Evolutionary conservation across 176 grass and related monocot genomes (phyloP).

Genomic region (Chloris gayana): DNA sequence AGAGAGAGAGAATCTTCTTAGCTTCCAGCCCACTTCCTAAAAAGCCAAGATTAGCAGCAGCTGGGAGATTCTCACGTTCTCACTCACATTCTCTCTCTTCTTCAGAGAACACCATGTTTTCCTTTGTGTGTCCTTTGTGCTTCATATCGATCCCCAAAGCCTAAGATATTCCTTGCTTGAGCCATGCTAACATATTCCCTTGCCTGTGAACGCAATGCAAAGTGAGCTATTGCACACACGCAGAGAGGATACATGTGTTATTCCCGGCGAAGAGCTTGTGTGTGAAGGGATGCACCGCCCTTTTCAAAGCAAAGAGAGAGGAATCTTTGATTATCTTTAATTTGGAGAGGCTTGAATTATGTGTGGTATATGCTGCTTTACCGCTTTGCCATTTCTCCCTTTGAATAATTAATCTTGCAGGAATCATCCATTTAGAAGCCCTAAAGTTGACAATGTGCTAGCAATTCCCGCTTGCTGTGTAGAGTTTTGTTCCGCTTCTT

Average conservation of each 20-base stretch:
- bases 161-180: conserved; percentile 80
- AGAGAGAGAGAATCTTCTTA: conserved; percentile 79
- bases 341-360: conserved; percentile 86
- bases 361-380: conserved; percentile 96
- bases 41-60: conserved; percentile 75
- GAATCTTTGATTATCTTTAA: conserved; percentile 62
- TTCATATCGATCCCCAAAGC: conserved; percentile 43
- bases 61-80: conserved; percentile 69
- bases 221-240: conserved; percentile 32
- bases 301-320: conserved; percentile 87
- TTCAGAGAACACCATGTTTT: conserved; percentile 36
- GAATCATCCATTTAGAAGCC: conserved; percentile 56
- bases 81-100: conserved; percentile 28
- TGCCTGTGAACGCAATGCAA: conserved; percentile 51
- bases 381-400: conserved; percentile 58
- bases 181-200: conserved; percentile 51
- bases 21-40: conserved; percentile 88
- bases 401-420: conserved; percentile 60
- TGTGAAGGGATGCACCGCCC: conserved; percentile 69
- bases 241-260: conserved; percentile 28
- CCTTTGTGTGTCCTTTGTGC: conserved; percentile 52
- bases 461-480: background rate
- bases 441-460: conserved; percentile 44
- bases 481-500: conserved; percentile 24
- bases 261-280: conserved; percentile 52